A percentile compares a stretch with the other conserved stretches of the same genome.
Evolutionary conservation across 1,139 yeast genomes (phyloP).

Genomic region (Diutina neorugosa): DNA sequence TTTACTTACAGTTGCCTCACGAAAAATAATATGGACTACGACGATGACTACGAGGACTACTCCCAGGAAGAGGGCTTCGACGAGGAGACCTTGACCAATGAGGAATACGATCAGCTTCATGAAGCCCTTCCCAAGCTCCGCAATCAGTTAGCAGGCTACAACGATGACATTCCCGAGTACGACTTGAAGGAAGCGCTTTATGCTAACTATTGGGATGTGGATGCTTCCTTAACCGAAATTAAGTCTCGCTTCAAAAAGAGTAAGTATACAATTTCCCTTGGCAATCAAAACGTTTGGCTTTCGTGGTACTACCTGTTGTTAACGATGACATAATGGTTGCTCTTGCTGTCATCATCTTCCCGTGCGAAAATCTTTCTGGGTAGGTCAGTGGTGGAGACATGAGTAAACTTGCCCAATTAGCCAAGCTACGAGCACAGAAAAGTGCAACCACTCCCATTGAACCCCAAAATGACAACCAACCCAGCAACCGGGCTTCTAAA

Average conservation of each 20-base stretch:
- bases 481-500: constrained; percentile 5
- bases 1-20: not conserved
- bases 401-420: constrained; percentile 9
- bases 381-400: not conserved
- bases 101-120: constrained; percentile 37
- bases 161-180: constrained; percentile 35
- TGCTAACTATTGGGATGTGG: constrained; percentile 46
- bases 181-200: constrained; percentile 51
- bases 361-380: not conserved
- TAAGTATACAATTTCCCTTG: constrained; percentile 18
- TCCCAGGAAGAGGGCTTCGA: constrained; percentile 22
- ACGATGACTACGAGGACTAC: constrained; percentile 25
- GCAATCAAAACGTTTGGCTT: not conserved
- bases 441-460: not conserved
- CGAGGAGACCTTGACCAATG: constrained; percentile 32
- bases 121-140: constrained; percentile 29
- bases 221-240: constrained; percentile 40
- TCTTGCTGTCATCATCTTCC: not conserved
- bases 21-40: not conserved
- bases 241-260: constrained; percentile 33
- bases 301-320: not conserved
- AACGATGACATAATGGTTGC: not conserved
- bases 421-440: constrained; percentile 7
- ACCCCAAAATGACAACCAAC: not conserved
- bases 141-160: constrained; percentile 21